Evolutionary conservation across 2,329 filamentous ascomycete genomes (phyloP), one percentile per base, ranked within the genome.

Genomic region (Tolypocladium pustulatum): DNA sequence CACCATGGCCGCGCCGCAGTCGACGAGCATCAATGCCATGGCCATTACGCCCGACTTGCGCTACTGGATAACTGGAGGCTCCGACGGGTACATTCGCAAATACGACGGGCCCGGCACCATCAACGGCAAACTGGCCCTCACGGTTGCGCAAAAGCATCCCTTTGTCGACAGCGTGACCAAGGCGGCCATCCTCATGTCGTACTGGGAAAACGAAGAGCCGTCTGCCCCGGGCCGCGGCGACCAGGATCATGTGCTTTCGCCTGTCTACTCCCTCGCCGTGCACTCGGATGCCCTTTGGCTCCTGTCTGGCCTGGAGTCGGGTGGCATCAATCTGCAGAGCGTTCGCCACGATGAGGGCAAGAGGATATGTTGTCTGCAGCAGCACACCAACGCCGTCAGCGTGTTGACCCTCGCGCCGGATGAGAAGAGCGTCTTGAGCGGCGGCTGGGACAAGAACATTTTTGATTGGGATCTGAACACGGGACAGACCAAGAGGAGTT

Each of bases 101-200:
- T 97, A 95, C 75, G 95, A 99, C 71, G 96, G 94, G 71, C 87
- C 90, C 3, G 91, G 91, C 40, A 97, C 94, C 6, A 92, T 95
- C 65, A 99, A 99, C 70, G 91, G 91, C 63, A 97, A 96, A 74
- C 84, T 94, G 38, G 86, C 93, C 61, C 78, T 99, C 66, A 99
- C 94, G 0, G 94, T 99, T 7, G 94, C 94, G 37, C 94, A 99
- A 75, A 82, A 90, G 55, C 94, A 99, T 70, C 94, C 94, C 0
- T 99, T 97, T 67, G 94, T 99, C 46, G 94, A 99, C 71, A 96
- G 90, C 66, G 94, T 99, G 51, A 90, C 91, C 58, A 99, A 99
- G 73, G 92, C 93, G 2, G 94, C 92, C 1, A 90, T 96, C 7
- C 76, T 97, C 55, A 87, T 97, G 82, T 96, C 90, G 56, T 99